Conservation (phyloP, 2,329 filamentous ascomycete species). For the Dichotomopilus funicola region DNA sequence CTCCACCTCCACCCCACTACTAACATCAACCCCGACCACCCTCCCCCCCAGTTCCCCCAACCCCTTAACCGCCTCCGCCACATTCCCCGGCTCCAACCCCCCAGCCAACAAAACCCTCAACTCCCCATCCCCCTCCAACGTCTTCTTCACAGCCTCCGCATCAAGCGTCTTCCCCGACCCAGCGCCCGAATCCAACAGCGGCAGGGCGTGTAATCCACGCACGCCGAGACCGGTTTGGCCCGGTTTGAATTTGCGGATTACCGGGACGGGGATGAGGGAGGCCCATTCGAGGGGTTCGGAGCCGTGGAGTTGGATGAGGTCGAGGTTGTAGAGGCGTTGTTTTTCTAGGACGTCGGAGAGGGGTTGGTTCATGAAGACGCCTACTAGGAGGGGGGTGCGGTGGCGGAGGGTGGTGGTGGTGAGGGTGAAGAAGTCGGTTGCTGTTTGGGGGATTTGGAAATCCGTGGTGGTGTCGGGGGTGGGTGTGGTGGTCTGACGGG, state of each 20-base stretch:
- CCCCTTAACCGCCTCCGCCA: slow-evolving; percentile 56
- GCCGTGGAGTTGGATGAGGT: slow-evolving; percentile 90
- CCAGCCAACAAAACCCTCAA: slow-evolving; percentile 77
- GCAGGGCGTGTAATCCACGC: slow-evolving; percentile 75
- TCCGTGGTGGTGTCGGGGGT: slow-evolving; percentile 21
- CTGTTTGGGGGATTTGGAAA: slow-evolving; percentile 27
- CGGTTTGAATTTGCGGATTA: slow-evolving; percentile 79
- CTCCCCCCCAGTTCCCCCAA: slow-evolving; percentile 55
- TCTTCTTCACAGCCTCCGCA: slow-evolving; percentile 57
- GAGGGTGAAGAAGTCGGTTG: slow-evolving; percentile 65
- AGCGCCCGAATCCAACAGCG: slow-evolving; percentile 79
- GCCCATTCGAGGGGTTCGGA: slow-evolving; percentile 91
- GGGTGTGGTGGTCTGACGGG: slow-evolving; percentile 20
- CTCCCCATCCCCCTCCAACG: slow-evolving; percentile 61
- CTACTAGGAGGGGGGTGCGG: slow-evolving; percentile 70
- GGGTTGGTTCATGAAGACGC: slow-evolving; percentile 89
- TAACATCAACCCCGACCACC: slow-evolving; percentile 83
- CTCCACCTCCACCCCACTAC: slow-evolving; percentile 82
- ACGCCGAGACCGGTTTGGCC: slow-evolving; percentile 63
- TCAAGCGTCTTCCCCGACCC: slow-evolving; percentile 79
- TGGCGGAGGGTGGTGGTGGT: slow-evolving; percentile 43
- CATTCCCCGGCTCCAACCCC: slow-evolving; percentile 74
- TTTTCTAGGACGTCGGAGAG: slow-evolving; percentile 74
- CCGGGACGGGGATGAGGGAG: slow-evolving; percentile 79
- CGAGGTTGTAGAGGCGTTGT: slow-evolving; percentile 68